These are phyloP conservation scores for Erodium chrysanthum DNA, from an alignment of 441 rosid species.

Conservation along the genomic window DNA sequence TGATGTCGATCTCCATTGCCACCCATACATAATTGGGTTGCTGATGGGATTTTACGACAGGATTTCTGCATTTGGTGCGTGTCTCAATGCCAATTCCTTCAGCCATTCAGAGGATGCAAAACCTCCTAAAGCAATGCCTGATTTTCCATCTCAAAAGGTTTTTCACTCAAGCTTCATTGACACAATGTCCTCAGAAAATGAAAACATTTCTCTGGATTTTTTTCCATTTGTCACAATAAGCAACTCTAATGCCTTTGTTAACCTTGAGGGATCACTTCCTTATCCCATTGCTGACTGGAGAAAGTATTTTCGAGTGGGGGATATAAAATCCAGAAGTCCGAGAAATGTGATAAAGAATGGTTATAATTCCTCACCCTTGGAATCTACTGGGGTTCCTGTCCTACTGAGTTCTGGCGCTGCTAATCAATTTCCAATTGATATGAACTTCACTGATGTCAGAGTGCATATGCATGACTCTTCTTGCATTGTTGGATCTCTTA, in stretches of 20 bases:
- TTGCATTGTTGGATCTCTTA: slow-evolving; percentile 58
- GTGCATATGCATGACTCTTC: slow-evolving; percentile 87
- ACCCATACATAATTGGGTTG: slow-evolving; percentile 53
- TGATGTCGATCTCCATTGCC: slow-evolving; percentile 73
- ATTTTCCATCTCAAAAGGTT: slow-evolving; percentile 47
- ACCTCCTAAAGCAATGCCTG: slow-evolving; percentile 27
- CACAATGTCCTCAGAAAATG: slow-evolving; percentile 37
- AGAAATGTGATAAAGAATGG: slow-evolving; percentile 29
- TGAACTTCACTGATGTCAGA: slow-evolving; percentile 40
- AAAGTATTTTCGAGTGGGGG: slow-evolving; percentile 34
- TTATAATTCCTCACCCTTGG: slow-evolving; percentile 18
- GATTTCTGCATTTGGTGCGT: slow-evolving; percentile 35
- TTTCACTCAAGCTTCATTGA: slow-evolving; percentile 73
- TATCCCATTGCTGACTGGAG: slow-evolving; percentile 51
- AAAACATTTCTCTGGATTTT: slow-evolving; percentile 50
- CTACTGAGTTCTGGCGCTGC: slow-evolving; percentile 21
- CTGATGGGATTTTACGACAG: slow-evolving; percentile 45
- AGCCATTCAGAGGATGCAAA: slow-evolving; percentile 21
- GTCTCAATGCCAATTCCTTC: slow-evolving; percentile 23
- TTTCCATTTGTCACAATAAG: slow-evolving; percentile 62
- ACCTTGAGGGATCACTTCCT: slow-evolving; percentile 47
- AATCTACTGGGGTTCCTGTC: slow-evolving; percentile 20
- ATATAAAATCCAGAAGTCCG: slow-evolving; percentile 31
- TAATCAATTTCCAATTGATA: slow-evolving; percentile 33
- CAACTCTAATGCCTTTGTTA: slow-evolving; percentile 46